Percentiles rank a stretch among this genome's conserved stretches.
Evolutionary conservation across 2,329 filamentous ascomycete genomes (phyloP).

Genomic region (Trichophyton schoenleinii): DNA sequence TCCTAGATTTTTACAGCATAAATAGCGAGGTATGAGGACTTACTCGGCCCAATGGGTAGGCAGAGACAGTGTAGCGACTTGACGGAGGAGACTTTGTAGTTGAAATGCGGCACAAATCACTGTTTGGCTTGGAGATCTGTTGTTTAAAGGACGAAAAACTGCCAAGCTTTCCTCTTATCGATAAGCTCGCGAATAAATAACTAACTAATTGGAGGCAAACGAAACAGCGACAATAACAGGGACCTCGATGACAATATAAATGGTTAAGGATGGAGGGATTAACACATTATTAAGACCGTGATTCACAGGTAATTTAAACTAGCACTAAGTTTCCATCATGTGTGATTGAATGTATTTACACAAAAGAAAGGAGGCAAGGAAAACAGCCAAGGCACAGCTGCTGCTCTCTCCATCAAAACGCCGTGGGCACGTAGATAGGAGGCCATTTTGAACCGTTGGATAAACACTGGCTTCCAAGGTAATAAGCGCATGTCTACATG

Average conservation of each 20-base stretch:
- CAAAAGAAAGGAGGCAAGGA: neutral
- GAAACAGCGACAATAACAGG: neutral
- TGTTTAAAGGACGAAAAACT: neutral
- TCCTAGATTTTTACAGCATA: constrained; percentile 10
- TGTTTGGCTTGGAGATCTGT: neutral
- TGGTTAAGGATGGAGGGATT: neutral
- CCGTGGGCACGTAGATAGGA: neutral
- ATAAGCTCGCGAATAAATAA: neutral
- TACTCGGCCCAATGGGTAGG: neutral
- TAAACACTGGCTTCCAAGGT: neutral
- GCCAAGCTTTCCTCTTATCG: neutral
- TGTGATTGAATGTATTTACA: neutral
- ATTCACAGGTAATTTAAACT: neutral
- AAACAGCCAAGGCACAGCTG: neutral
- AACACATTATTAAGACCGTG: neutral
- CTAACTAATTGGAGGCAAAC: neutral
- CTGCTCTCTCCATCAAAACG: neutral
- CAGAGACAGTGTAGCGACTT: no score
- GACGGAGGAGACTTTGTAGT: neutral
- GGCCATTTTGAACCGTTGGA: neutral
- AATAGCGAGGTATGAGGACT: neutral
- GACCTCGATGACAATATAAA: neutral
- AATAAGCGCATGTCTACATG: neutral
- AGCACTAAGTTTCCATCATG: neutral
- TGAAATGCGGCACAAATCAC: neutral